Percentiles rank a stretch among this genome's conserved stretches.
Conservation (phyloP, 2,329 filamentous ascomycete species). For the Parascedosporium putredinis region DNA sequence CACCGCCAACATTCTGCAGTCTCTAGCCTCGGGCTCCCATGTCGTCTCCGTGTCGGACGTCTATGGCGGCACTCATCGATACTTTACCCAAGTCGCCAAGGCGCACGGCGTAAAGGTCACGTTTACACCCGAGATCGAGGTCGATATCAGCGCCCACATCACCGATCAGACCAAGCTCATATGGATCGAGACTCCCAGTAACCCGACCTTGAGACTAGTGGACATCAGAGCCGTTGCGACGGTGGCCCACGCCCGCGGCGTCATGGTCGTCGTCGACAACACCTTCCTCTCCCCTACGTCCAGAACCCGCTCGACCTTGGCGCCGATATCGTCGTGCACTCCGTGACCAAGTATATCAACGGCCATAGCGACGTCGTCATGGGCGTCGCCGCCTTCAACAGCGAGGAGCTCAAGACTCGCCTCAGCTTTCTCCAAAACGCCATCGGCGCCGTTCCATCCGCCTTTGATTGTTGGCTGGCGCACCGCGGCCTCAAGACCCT, state of each 20-base stretch:
- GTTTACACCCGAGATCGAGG: constrained; percentile 85
- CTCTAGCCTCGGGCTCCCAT: constrained; percentile 80
- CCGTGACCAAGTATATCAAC: constrained; percentile 98
- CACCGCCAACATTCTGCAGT: constrained; percentile 87
- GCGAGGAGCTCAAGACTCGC: constrained; percentile 62
- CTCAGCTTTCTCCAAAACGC: constrained; percentile 93
- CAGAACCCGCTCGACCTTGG: constrained; percentile 94
- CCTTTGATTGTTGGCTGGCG: constrained; percentile 97
- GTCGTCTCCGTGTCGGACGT: constrained; percentile 95
- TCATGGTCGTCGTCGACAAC: constrained; percentile 97
- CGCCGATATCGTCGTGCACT: constrained; percentile 93
- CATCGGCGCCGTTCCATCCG: constrained; percentile 85
- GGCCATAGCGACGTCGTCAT: constrained; percentile 95
- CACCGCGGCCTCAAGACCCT: constrained; percentile 95
- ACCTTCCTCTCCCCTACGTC: constrained; percentile 95
- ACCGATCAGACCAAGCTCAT: constrained; percentile 82
- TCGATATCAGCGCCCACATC: constrained; percentile 77
- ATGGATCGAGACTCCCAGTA: constrained; percentile 94
- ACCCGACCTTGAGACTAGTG: constrained; percentile 85
- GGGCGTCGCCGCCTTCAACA: constrained; percentile 94
- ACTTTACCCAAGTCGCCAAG: constrained; percentile 95
- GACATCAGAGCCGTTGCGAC: constrained; percentile 81
- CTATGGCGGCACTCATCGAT: constrained; percentile 94
- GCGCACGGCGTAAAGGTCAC: constrained; percentile 91
- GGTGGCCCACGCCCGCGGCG: constrained; percentile 75